These are phyloP conservation scores for Globisporangium ultimum DNA, from an alignment of 352 stramenopile species.

Conservation along the genomic window DNA sequence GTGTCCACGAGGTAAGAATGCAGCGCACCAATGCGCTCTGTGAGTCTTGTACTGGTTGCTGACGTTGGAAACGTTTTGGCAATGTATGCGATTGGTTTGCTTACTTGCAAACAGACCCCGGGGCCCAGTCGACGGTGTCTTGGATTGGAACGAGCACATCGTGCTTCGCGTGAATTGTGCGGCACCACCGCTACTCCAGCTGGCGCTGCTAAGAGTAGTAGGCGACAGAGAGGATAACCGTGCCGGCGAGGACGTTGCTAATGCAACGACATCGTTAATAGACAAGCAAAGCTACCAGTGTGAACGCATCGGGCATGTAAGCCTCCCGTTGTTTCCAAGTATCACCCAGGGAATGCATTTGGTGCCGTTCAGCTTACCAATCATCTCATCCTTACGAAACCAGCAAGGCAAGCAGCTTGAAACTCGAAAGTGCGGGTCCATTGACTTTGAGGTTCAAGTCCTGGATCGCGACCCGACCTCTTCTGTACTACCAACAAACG, in stretches of 20 bases:
- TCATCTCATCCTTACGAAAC: slow-evolving; percentile 4
- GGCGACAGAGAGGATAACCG: too few relatives aligned
- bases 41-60: too few relatives aligned
- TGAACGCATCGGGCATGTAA: slow-evolving; percentile 21
- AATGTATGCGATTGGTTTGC: too few relatives aligned
- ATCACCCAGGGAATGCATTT: slow-evolving; percentile 25
- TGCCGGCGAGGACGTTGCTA: too few relatives aligned
- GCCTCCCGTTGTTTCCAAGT: slow-evolving; percentile 25
- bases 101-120: background rate
- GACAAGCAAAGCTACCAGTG: too few relatives aligned
- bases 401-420: background rate
- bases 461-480: slow-evolving; percentile 7
- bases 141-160: slow-evolving; percentile 39
- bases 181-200: slow-evolving; percentile 17
- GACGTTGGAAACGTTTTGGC: too few relatives aligned
- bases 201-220: slow-evolving; percentile 18
- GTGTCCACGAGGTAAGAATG: background rate
- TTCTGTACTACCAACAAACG: background rate
- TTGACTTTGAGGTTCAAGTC: slow-evolving; percentile 38
- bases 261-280: too few relatives aligned
- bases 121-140: background rate
- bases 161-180: slow-evolving; percentile 14
- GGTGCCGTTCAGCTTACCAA: slow-evolving; percentile 24
- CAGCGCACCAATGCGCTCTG: background rate
- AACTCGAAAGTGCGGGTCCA: slow-evolving; percentile 10